Base-by-base conservation (phyloP, 2,329 filamentous ascomycete species). In the Botrytis elliptica region DNA sequence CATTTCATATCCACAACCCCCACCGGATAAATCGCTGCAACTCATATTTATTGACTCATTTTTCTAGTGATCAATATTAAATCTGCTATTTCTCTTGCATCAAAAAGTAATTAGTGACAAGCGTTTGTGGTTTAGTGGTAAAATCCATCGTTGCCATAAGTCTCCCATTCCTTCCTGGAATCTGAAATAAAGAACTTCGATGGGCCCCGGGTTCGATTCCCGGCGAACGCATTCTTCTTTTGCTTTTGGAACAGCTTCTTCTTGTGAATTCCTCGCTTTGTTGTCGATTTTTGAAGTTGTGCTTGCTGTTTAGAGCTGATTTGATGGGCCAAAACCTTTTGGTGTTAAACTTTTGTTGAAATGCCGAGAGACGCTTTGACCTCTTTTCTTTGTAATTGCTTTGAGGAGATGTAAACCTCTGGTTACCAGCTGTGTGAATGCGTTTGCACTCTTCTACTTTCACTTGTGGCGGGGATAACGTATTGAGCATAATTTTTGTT, bases 71-170 rank as follows among this genome's bases (percentile, higher is more conserved):
- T 29, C 29, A 29, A 29, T 29, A 29, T 29, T 29, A 1, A 29
- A 29, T 29, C 29, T 29, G 29, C 29, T 29, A 29, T 29, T 1
- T 29, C 29, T 29, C 29, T 29, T 33, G 33, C 33, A 33, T 22
- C 8, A 49, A 49, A 10, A 22, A 49, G 44, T 1, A 49, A 8
- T 25, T 4, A 25, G 4, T 3, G 22, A 4, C 5, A n/a, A 49
- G 73, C 73, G 73, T 73, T 74, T 74, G 73, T 73, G 73, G 73
- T 75, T 75, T 75, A 75, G 52, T 74, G 66, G 74, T 74, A 75
- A 74, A 75, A 75, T 75, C 68, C 57, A 69, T 74, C 67, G 59
- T 75, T 75, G 74, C 74, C 74, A 75, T 65, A 25, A 22, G 4
- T 29, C 3, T 55, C 52, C n/a, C 2, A 2, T 33, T 33, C 3